Evolutionary conservation across 2,329 filamentous ascomycete species (phyloP), one percentile per base, ranked within the genome.

Genomic region (Fusarium ramigenum): DNA sequence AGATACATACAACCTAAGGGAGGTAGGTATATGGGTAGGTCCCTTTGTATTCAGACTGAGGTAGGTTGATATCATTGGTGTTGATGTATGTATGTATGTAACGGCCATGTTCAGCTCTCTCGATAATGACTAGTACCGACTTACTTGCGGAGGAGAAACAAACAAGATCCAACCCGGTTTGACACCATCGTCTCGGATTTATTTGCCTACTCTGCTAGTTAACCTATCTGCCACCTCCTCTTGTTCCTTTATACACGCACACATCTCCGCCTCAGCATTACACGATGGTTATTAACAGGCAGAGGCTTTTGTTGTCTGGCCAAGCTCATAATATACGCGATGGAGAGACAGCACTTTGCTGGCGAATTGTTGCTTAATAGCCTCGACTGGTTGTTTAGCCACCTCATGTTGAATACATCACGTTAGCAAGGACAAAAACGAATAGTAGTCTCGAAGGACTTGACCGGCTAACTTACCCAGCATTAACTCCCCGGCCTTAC

Each of bases 291-390:
- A 25, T 53, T 37, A 21, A 61, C 60, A 50, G 54, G 21, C 54
- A 66, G 25, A 54, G 43, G n/a, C 30, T 42, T 49, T 43, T 47
- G 32, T 40, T 62, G 43, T 42, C 62, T 60, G n/a, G 42, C 34
- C 63, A 49, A 56, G 62, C 62, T 44, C 39, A 40, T 37, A 21
- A 44, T 43, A 36, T n/a, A 30, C n/a, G 19, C 40, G 50, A 44
- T 54, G 25, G 44, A 42, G 16, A 36, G 42, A 64, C 43, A 69
- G 23, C 47, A 37, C 52, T 25, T 57, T 69, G 57, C 58, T 72
- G 63, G 72, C 53, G 46, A 64, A 47, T 62, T 53, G 44, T n/a
- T 36, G 50, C 49, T 32, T 19, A 46, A 36, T 8, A 36, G 16
- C 34, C 34, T 36, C 16, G 9, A 19, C 43, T 53, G 28, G 63